These are phyloP conservation scores for Pugionium dolabratum DNA, from an alignment of 345 rosid species.

Conservation along the genomic window DNA sequence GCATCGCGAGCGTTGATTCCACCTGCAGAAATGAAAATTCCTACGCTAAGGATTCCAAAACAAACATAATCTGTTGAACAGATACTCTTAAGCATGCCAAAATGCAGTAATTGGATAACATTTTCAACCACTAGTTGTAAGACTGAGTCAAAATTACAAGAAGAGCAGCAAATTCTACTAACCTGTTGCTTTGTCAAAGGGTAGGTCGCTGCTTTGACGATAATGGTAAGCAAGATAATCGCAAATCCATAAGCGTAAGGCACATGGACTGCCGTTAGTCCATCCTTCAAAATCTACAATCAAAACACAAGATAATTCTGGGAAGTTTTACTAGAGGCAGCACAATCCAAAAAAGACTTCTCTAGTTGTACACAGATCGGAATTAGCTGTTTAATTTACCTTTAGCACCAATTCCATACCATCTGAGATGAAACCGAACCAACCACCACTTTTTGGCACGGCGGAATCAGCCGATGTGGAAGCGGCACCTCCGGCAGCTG, in stretches of 20 bases:
- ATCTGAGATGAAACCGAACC: slow-evolving; percentile 92
- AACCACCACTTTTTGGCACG: slow-evolving; percentile 77
- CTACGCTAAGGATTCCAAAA: slow-evolving; percentile 7
- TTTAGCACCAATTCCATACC: slow-evolving; percentile 87
- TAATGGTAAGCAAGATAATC: slow-evolving; percentile 80
- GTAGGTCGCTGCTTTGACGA: slow-evolving; percentile 74
- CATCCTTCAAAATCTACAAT: slow-evolving; percentile 78
- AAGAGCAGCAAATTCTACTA: slow-evolving; percentile 5
- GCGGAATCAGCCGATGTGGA: slow-evolving; percentile 46
- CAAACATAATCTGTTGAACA: neutral
- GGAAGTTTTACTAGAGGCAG: no score
- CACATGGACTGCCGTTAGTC: slow-evolving; percentile 69
- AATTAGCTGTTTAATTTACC: slow-evolving; percentile 45
- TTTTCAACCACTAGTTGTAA: neutral
- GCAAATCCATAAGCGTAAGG: slow-evolving; percentile 95
- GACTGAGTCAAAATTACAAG: neutral
- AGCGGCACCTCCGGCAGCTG: slow-evolving; percentile 42
- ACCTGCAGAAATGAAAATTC: slow-evolving; percentile 51
- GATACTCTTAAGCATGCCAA: slow-evolving; percentile 7
- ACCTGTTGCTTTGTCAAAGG: slow-evolving; percentile 97
- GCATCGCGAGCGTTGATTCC: slow-evolving; percentile 97
- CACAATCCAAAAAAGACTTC: no score
- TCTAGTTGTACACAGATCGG: neutral
- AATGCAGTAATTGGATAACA: neutral
- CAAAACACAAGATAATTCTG: no score